Conservation (phyloP, 371 early-diverging fungal species). For the Mortierella sp. region DNA sequence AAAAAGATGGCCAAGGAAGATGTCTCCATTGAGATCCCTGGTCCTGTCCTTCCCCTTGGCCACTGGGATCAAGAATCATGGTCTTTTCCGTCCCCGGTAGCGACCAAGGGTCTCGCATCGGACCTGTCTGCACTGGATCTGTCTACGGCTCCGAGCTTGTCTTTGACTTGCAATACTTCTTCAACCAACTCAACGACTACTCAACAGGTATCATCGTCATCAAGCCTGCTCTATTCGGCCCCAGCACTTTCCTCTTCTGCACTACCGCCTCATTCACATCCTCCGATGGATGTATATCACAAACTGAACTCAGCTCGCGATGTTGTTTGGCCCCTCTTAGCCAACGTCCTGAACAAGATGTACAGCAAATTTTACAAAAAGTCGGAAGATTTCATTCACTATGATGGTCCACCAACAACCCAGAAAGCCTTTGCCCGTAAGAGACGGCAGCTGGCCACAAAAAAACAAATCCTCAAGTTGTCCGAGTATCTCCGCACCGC, state of each 20-base stretch:
- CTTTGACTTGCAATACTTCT: slow-evolving; percentile 21
- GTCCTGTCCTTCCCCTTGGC: slow-evolving; percentile 19
- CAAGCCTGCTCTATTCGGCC: slow-evolving; percentile 10
- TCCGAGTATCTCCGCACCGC: slow-evolving; percentile 14
- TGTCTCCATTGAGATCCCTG: slow-evolving; percentile 14
- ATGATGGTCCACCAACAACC: slow-evolving; percentile 22
- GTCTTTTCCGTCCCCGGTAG: slow-evolving; percentile 23
- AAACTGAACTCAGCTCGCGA: slow-evolving; percentile 31
- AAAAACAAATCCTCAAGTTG: slow-evolving; percentile 14
- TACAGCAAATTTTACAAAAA: slow-evolving; percentile 28
- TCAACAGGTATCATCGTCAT: slow-evolving; percentile 21
- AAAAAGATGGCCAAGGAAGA: slow-evolving; percentile 30
- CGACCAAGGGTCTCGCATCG: slow-evolving; percentile 19
- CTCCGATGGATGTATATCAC: slow-evolving; percentile 21
- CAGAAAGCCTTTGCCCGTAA: slow-evolving; percentile 31
- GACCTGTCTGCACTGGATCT: slow-evolving; percentile 14
- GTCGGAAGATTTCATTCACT: slow-evolving; percentile 23
- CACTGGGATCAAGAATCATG: slow-evolving; percentile 27
- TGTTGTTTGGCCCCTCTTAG: slow-evolving; percentile 32
- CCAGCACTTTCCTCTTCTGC: too few relatives aligned
- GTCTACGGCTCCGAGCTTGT: slow-evolving; percentile 9
- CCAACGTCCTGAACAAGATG: slow-evolving; percentile 26
- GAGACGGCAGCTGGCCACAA: slow-evolving; percentile 19
- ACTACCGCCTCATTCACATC: slow-evolving; percentile 22
- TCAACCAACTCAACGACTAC: slow-evolving; percentile 27